Conservation (phyloP, 1,284 basidiomycete genomes). For the Apiotrichum laibachii region DNA sequence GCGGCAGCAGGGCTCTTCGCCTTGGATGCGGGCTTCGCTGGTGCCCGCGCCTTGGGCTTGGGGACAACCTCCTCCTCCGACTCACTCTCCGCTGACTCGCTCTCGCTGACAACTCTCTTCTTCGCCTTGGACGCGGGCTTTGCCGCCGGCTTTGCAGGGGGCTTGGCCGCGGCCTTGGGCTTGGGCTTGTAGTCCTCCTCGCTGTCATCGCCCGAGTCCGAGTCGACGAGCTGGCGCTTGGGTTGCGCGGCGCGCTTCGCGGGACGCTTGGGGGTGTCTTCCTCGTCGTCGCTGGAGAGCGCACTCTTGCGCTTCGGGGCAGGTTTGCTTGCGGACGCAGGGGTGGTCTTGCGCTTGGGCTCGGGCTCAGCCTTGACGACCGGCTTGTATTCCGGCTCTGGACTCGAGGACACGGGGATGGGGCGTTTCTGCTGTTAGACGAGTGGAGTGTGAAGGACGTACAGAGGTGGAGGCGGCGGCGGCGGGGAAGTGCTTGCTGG, state of each 20-base stretch:
- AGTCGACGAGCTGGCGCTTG: neutral
- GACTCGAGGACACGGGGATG: slow-evolving; percentile 8
- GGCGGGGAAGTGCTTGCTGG: slow-evolving; percentile 36
- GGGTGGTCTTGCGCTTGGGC: neutral
- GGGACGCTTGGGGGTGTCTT: neutral
- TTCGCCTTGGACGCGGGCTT: slow-evolving; percentile 46
- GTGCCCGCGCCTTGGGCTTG: slow-evolving; percentile 22
- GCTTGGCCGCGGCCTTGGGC: slow-evolving; percentile 10
- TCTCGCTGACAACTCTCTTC: slow-evolving; percentile 29
- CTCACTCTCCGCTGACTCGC: slow-evolving; percentile 35
- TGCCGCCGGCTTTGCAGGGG: slow-evolving; percentile 20
- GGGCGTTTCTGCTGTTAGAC: slow-evolving; percentile 16
- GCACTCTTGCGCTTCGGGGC: slow-evolving; percentile 12
- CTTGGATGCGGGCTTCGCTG: slow-evolving; percentile 4
- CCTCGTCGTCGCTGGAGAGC: slow-evolving; percentile 11
- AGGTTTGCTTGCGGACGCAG: slow-evolving; percentile 1
- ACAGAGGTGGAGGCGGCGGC: slow-evolving; percentile 17
- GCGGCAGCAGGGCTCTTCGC: neutral
- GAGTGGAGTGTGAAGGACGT: neutral
- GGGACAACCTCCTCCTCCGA: slow-evolving; percentile 33
- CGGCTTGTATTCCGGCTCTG: slow-evolving; percentile 14
- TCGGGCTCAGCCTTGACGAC: slow-evolving; percentile 7
- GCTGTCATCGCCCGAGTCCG: slow-evolving; percentile 22
- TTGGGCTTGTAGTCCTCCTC: slow-evolving; percentile 38
- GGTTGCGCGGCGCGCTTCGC: slow-evolving; percentile 7